Evolutionary conservation across 192 early-diverging fungal genomes (phyloP).

Genomic region (Rhizoclosmatium globosum): DNA sequence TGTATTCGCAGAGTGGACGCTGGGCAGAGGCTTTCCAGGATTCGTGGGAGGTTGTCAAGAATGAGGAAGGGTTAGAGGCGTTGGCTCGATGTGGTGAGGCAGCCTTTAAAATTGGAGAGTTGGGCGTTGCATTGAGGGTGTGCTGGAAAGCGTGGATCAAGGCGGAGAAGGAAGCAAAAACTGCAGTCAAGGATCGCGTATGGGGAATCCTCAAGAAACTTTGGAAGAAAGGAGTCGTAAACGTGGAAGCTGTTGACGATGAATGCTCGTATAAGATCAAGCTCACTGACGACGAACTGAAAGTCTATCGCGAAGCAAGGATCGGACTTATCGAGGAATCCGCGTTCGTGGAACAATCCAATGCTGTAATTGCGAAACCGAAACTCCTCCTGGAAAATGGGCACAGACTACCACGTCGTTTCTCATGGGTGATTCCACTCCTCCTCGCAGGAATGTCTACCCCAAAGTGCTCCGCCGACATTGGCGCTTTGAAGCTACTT

Average conservation of each 20-base stretch:
- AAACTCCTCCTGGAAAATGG: constrained; percentile 1
- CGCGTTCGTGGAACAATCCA: not conserved
- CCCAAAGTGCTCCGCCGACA: constrained; percentile 43
- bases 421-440: constrained; percentile 54
- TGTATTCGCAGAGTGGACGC: constrained; percentile 6
- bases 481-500: constrained; percentile 38
- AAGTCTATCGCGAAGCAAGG: not conserved
- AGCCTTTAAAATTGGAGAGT: constrained; percentile 16
- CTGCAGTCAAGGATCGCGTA: not conserved
- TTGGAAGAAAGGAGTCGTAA: constrained; percentile 13
- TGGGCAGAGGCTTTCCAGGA: constrained; percentile 6
- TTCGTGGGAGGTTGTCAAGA: constrained; percentile 6
- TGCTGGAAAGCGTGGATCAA: constrained; percentile 6
- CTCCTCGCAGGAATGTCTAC: constrained; percentile 54
- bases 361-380: not conserved
- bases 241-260: constrained; percentile 18
- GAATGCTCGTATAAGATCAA: not conserved
- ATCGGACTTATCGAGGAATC: not conserved
- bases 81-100: constrained; percentile 7
- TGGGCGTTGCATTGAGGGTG: not conserved
- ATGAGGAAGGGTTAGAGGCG: not conserved
- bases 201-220: constrained; percentile 21
- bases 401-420: constrained; percentile 50
- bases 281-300: not conserved
- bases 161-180: not conserved